Evolutionary conservation across 306 rosid species (phyloP), one percentile per base, ranked within the genome.

Genomic region (Hippophae tibetana): DNA sequence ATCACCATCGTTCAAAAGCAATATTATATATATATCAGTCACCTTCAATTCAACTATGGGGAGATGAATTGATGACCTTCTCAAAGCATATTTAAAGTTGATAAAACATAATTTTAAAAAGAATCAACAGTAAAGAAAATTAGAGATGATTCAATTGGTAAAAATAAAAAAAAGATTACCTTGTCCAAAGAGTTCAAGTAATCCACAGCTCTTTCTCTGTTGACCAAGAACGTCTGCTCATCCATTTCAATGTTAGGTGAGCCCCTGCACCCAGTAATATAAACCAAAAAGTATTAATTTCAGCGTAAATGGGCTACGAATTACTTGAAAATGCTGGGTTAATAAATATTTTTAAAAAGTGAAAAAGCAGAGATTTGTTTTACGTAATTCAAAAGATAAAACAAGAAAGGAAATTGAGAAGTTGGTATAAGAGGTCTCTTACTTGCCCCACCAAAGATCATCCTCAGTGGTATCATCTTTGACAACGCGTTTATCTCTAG

Each of bases 361-460:
- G 5, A 12, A 49, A 49, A 49, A 13, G 10, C 10, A 6, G 13
- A 5, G 9, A 49, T 12, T 14, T 7, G 8, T 12, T n/a, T 49
- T 49, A 9, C n/a, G 10, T 31, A 0, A 47, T 47, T 8, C 25
- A 18, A 44, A 14, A 14, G 46, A 12, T 5, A n/a, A 38, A 9
- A 6, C 0, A 3, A 5, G 4, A 8, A 12, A 5, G 4, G 12
- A 12, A 6, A 5, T 18, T 5, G 11, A 2, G 4, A 31, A 31
- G 5, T 31, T 31, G 38, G 38, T 31, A 31, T 31, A 31, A 31
- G 10, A 42, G 25, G 5, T 8, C 7, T 77, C 92, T 79, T 69
- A 90, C 97, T 79, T 90, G 70, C 97, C 97, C 97, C 95, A 90
- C 97, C 97, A 90, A 54, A 90, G 95, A 38, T 87, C 94, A 25